Evolutionary conservation across 805 yeast species (phyloP), one percentile per base, ranked within the genome.

Genomic region (Ogataea sp.): DNA sequence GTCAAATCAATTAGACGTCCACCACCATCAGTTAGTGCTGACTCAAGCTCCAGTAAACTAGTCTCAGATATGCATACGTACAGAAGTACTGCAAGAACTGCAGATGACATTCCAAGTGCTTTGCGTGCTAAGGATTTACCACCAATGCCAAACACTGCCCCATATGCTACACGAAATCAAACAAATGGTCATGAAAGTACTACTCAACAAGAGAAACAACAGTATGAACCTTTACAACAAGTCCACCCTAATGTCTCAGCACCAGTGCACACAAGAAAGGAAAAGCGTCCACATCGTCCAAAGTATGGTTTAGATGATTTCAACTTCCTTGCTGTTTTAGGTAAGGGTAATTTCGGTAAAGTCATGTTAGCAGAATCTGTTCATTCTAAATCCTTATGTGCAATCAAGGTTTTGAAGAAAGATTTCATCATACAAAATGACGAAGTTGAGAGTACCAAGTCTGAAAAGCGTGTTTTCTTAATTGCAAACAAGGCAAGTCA

Each of bases 261-360:
- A n/a, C n/a, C n/a, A n/a, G n/a, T n/a, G n/a, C n/a, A n/a, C n/a
- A n/a, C n/a, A n/a, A n/a, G n/a, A n/a, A n/a, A n/a, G 6, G 17
- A 16, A 7, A 34, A 64, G 50, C 60, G 65, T 40, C 62, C 59
- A 38, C 70, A 68, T 49, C 78, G 86, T 49, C 77, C 83, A 52
- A 82, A 80, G 59, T 78, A 89, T 40, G 97, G 98, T 0, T 71
- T 93, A 41, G 97, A 93, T 59, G 97, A 93, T 62, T 93, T 93
- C 71, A 83, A 86, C 50, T 83, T 93, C 55, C 64, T 93, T 49
- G 95, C 97, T 9, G 98, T 93, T 9, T 71, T 93, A 42, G 99
- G 99, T 52, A 93, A 89, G 59, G 99, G 99, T 65, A 93, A 93
- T 60, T 93, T 93, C 59, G 99, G 99, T 63, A 93, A 93, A 58